Base-by-base conservation (phyloP, 257 asterid species). In the Plantago major region DNA sequence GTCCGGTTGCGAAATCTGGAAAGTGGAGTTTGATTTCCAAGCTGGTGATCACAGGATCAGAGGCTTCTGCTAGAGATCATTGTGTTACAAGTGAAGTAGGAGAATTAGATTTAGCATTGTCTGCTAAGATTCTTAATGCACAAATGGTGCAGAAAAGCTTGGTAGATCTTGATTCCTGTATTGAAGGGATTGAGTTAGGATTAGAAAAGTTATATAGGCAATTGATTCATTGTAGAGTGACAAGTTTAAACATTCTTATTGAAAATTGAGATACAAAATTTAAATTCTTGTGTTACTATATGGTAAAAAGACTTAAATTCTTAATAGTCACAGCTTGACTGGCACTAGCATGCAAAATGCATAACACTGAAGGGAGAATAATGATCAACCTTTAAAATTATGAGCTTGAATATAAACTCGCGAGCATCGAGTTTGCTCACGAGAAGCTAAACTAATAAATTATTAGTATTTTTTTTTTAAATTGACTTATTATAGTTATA, bases 101-200 rank as follows among this genome's bases (percentile, higher is more conserved):
- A 13, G 47, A 54, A 43, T 80, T 75, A 60, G 95, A 86, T 54
- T 51, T 73, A 54, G 75, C 67, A 17, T 60, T 87, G 26, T 78
- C 69, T 18, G 60, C n/a, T 42, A 76, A 55, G 59, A 62, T 49
- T 72, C 12, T 46, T 65, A 79, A 81, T 49, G 44, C 65, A 3
- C 70, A 68, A 10, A 52, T 52, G 69, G 81, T 72, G 46, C 77
- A 69, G 55, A 78, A 42, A 64, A 62, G 63, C 10, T 43, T 89
- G 42, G 73, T 67, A 43, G 64, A 55, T 5, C 69, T 88, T 48
- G 84, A 75, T 42, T 12, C 17, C 10, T 8, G 60, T 6, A 13
- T 73, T 19, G 59, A 73, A 58, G 82, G 66, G 22, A 38, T 76
- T 65, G 82, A 76, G 65, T 73, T 18, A 30, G 72, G 71, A 14